Conservation (phyloP, 2,329 filamentous ascomycete genomes). For the Talaromyces sp. region DNA sequence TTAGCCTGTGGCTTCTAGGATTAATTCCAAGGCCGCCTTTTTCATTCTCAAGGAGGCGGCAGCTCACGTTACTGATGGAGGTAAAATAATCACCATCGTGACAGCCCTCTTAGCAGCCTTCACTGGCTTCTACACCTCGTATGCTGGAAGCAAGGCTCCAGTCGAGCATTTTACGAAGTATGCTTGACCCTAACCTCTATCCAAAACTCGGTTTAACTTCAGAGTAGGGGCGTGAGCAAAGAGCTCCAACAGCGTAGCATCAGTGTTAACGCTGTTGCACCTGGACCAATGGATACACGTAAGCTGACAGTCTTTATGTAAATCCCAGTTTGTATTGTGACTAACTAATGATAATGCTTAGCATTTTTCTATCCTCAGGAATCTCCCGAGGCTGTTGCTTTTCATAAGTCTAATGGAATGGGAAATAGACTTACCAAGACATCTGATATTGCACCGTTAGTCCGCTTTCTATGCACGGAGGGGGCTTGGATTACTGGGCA, state of each 20-base stretch:
- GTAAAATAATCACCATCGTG: constrained; percentile 44
- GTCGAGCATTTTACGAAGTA: constrained; percentile 55
- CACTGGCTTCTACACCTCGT: constrained; percentile 42
- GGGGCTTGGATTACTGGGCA: constrained; percentile 44
- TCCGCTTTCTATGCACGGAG: constrained; percentile 42
- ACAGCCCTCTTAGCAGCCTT: constrained; percentile 43
- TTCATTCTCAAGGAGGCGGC: constrained; percentile 42
- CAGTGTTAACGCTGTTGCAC: constrained; percentile 48
- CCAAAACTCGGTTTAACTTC: neutral
- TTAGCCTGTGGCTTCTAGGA: constrained; percentile 16
- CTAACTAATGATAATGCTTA: constrained; percentile 10
- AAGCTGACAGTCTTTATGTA: constrained; percentile 13
- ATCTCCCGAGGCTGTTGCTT: constrained; percentile 38
- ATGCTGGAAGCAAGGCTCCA: constrained; percentile 52
- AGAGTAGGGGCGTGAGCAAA: constrained; percentile 43
- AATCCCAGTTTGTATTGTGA: neutral
- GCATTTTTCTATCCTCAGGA: constrained; percentile 45
- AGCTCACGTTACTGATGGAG: constrained; percentile 38
- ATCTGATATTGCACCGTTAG: constrained; percentile 42
- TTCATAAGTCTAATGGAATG: constrained; percentile 41
- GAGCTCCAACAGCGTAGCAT: constrained; percentile 50
- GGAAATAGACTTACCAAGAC: constrained; percentile 38
- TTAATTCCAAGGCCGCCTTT: constrained; percentile 45
- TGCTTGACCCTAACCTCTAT: constrained; percentile 16
- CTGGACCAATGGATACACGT: constrained; percentile 52